Percentiles rank a stretch among this genome's conserved stretches.
phyloP scores from a whole-genome alignment of 2,329 filamentous ascomycete genomes.

The Didymosphaeria variabile region DNA sequence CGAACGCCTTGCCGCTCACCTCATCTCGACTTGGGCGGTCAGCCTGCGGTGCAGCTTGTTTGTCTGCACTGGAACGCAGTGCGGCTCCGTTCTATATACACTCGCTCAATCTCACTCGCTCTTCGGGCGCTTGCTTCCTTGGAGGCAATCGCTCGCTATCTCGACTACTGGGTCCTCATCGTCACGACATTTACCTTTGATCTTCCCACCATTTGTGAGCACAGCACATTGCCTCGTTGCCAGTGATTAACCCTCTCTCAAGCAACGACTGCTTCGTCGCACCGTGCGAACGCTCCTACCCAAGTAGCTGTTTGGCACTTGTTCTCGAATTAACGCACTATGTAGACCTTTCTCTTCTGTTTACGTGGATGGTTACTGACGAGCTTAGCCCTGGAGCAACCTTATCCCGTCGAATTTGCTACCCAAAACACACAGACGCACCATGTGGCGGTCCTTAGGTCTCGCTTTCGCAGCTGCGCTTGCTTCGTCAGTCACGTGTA shows the following conservation, averaged over 20 bases:
- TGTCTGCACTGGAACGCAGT: background rate
- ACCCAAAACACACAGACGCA: background rate
- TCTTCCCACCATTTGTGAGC: too few species aligned
- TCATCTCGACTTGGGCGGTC: conserved; percentile 1
- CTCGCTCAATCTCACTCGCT: background rate
- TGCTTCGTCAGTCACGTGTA: conserved; percentile 20
- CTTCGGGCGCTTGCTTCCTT: background rate
- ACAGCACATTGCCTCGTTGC: background rate
- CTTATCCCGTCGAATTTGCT: background rate
- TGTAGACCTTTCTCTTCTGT: background rate
- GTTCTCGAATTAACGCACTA: too few species aligned
- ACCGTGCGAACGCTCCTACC: background rate
- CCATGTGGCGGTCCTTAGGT: background rate
- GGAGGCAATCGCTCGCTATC: background rate
- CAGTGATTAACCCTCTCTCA: background rate
- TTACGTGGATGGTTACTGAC: background rate
- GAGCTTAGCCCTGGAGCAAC: background rate
- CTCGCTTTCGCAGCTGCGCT: conserved; percentile 15
- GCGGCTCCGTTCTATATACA: background rate
- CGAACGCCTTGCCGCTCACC: conserved; percentile 8
- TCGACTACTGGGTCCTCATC: background rate
- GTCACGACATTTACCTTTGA: background rate
- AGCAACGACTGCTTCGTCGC: background rate
- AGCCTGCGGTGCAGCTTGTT: conserved; percentile 3
- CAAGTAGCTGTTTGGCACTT: background rate